A percentile compares a stretch with the other conserved stretches of the same genome.
Conservation (phyloP, 345 rosid genomes). For the Eucalyptus marginata region DNA sequence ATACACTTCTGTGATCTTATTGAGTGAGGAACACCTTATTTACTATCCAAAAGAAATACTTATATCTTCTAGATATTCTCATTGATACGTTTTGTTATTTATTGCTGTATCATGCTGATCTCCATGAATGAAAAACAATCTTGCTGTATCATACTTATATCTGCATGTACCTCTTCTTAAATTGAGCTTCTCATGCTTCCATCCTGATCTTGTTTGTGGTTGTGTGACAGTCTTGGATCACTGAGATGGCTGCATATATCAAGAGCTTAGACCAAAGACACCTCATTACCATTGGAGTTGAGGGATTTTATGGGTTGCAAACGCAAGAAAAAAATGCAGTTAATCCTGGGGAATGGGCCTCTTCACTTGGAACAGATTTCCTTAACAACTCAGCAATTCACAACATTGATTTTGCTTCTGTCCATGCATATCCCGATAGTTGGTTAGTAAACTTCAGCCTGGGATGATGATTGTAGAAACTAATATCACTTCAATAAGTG, state of each 20-base stretch:
- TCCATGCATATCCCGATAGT: constrained; percentile 42
- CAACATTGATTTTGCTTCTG: constrained; percentile 39
- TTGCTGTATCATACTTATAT: not conserved
- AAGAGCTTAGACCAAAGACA: constrained; percentile 33
- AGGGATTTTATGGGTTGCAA: constrained; percentile 31
- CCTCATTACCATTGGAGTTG: constrained; percentile 28
- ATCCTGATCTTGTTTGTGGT: not conserved
- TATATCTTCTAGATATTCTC: not conserved
- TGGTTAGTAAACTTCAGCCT: constrained; percentile 18
- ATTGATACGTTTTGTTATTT: not conserved
- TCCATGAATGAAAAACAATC: not conserved
- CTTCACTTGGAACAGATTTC: constrained; percentile 35
- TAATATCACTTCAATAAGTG: not conserved
- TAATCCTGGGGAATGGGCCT: constrained; percentile 46
- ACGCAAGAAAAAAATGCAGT: constrained; percentile 3
- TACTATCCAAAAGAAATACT: not conserved
- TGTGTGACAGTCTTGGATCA: constrained; percentile 25
- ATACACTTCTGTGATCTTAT: not conserved
- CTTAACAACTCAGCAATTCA: constrained; percentile 21
- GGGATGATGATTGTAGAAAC: not conserved
- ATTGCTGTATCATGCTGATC: not conserved
- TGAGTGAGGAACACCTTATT: not conserved
- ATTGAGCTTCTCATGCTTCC: not conserved
- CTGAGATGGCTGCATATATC: constrained; percentile 35
- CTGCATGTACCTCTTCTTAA: not conserved